Percentiles rank a stretch among this genome's conserved stretches.
These are phyloP conservation scores for Vigna trinervia DNA, from an alignment of 306 rosid species.

Conservation along the genomic window DNA sequence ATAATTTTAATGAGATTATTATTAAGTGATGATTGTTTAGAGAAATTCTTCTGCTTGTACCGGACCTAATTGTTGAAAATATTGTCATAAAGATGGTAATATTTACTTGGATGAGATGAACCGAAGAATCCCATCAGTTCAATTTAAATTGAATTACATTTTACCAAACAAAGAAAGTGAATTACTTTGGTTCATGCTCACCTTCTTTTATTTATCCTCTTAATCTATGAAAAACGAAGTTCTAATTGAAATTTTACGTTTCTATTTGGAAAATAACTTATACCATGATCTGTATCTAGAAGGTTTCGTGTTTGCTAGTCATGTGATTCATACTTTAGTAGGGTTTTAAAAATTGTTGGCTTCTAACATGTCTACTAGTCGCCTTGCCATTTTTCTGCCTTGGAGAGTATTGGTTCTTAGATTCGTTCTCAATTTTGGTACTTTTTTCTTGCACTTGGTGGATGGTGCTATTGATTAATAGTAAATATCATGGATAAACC, in stretches of 20 bases:
- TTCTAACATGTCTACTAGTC: neutral
- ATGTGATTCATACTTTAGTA: neutral
- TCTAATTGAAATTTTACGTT: neutral
- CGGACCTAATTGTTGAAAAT: conserved; percentile 32
- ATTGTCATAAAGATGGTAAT: neutral
- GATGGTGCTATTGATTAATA: neutral
- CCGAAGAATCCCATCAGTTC: neutral
- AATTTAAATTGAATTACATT: conserved; percentile 8
- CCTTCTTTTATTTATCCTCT: neutral
- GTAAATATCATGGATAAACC: conserved; percentile 28
- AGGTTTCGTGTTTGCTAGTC: neutral
- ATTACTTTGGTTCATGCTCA: neutral
- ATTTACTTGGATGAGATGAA: conserved; percentile 4
- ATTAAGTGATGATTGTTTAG: conserved; percentile 26
- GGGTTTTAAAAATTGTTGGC: conserved; percentile 9
- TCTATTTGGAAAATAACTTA: neutral
- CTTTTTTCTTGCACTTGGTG: neutral
- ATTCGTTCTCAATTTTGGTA: conserved; percentile 27
- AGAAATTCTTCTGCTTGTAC: conserved; percentile 15
- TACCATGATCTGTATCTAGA: conserved; percentile 4
- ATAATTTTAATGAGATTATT: conserved; percentile 12
- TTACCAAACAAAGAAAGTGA: neutral
- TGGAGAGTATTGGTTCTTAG: conserved; percentile 15
- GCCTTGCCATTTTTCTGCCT: conserved; percentile 15
- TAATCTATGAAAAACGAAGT: neutral